Percentiles rank a stretch among this genome's conserved stretches.
These are phyloP conservation scores for Aspergillus awamori DNA, from an alignment of 2,329 filamentous ascomycete species.

Conservation along the genomic window DNA sequence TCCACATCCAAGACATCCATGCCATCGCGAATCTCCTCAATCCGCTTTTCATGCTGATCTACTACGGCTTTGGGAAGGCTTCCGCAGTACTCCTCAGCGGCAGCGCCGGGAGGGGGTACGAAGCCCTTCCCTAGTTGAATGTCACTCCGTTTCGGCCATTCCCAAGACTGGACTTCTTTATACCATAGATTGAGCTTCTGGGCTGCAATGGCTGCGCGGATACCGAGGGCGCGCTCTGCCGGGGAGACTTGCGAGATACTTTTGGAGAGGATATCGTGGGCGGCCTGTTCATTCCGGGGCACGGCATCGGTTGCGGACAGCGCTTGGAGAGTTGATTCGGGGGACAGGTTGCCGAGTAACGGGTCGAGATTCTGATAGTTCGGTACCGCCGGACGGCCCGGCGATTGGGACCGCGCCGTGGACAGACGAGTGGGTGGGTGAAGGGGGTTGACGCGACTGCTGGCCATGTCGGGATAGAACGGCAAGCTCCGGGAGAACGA, in stretches of 20 bases:
- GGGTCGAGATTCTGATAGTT: conserved; percentile 47
- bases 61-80: conserved; percentile 69
- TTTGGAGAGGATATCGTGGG: conserved; percentile 45
- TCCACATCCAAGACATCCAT: conserved; percentile 55
- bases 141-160: conserved; percentile 54
- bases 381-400: conserved; percentile 40
- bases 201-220: conserved; percentile 61
- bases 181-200: conserved; percentile 63
- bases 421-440: conserved; percentile 34
- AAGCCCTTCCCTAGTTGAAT: conserved; percentile 47
- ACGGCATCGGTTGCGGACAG: conserved; percentile 50
- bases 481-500: conserved; percentile 17
- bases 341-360: conserved; percentile 57
- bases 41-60: conserved; percentile 67
- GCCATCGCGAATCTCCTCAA: conserved; percentile 68
- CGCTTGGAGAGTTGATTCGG: conserved; percentile 56
- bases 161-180: conserved; percentile 61
- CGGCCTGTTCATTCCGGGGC: conserved; percentile 38
- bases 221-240: conserved; percentile 61
- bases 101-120: conserved; percentile 30
- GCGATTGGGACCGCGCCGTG: conserved; percentile 41
- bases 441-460: conserved; percentile 33
- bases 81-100: conserved; percentile 62
- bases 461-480: conserved; percentile 33
- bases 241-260: conserved; percentile 60